Percentiles rank a stretch among this genome's conserved stretches.
Evolutionary conservation across 148 eudicot species (phyloP).

Genomic region (Cornus suecica): DNA sequence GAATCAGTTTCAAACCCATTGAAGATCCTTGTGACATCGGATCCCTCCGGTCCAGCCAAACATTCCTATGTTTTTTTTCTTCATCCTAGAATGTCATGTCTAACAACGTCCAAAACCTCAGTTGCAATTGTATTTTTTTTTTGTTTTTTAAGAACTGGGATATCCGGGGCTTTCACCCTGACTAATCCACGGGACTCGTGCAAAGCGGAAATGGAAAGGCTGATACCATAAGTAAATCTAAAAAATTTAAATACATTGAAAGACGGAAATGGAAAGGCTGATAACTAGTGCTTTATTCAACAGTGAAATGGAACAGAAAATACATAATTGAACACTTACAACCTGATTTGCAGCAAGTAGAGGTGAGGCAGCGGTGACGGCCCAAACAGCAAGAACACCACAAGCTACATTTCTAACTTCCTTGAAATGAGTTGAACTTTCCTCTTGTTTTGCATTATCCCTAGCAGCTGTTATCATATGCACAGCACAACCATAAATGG

Average conservation of each 20-base stretch:
- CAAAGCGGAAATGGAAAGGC: too few species aligned
- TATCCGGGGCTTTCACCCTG: too few species aligned
- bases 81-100: too few species aligned
- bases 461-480: conserved; percentile 30
- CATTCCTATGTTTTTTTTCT: too few species aligned
- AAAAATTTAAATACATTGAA: background rate
- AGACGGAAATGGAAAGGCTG: background rate
- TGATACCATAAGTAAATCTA: background rate
- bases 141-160: too few species aligned
- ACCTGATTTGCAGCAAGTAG: conserved; percentile 86
- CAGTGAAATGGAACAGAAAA: background rate
- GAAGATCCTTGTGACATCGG: too few species aligned
- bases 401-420: conserved; percentile 63
- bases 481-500: conserved; percentile 10
- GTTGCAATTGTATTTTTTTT: too few species aligned
- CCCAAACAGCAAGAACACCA: conserved; percentile 82
- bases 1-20: too few species aligned
- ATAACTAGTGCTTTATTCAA: background rate
- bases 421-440: conserved; percentile 36
- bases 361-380: conserved; percentile 69
- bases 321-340: background rate
- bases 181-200: too few species aligned
- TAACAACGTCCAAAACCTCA: too few species aligned
- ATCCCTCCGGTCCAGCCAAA: too few species aligned
- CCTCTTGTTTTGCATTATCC: conserved; percentile 33